phyloP scores from a whole-genome alignment of 192 early-diverging fungal genomes.

The Umbelopsis isabellina region DNA sequence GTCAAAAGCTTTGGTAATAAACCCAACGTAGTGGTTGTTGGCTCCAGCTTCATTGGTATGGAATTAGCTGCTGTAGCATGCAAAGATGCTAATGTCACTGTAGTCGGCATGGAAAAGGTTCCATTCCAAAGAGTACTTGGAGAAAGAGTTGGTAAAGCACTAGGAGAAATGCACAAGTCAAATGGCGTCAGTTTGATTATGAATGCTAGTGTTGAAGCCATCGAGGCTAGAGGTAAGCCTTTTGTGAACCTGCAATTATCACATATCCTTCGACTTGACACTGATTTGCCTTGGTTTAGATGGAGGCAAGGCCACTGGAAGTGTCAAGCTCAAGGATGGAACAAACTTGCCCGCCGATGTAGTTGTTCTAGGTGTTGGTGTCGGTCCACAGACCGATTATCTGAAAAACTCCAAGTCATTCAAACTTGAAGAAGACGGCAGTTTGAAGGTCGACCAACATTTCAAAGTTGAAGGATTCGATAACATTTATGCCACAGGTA shows the following conservation, averaged over 20 bases:
- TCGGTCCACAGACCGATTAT: conserved; percentile 53
- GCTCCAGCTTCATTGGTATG: conserved; percentile 66
- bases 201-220: conserved; percentile 38
- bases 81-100: conserved; percentile 50
- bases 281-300: neutral
- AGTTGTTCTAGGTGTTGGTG: conserved; percentile 59
- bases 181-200: conserved; percentile 52
- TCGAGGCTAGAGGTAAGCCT: conserved; percentile 10
- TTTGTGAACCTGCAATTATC: conserved; percentile 24
- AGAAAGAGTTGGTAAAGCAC: conserved; percentile 45
- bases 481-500: conserved; percentile 55
- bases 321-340: conserved; percentile 44
- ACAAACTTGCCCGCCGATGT: conserved; percentile 48
- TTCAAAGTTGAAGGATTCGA: conserved; percentile 46
- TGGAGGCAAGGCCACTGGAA: conserved; percentile 26
- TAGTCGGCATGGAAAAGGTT: conserved; percentile 59
- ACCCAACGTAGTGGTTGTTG: conserved; percentile 60
- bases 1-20: conserved; percentile 26
- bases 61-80: conserved; percentile 51
- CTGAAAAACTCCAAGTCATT: conserved; percentile 42
- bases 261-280: neutral
- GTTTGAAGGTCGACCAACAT: conserved; percentile 47
- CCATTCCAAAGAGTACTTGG: conserved; percentile 61
- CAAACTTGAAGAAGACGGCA: conserved; percentile 47
- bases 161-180: conserved; percentile 44